These are phyloP conservation scores for Colletotrichum sp. DNA, from an alignment of 2,329 filamentous ascomycete genomes.

Conservation along the genomic window DNA sequence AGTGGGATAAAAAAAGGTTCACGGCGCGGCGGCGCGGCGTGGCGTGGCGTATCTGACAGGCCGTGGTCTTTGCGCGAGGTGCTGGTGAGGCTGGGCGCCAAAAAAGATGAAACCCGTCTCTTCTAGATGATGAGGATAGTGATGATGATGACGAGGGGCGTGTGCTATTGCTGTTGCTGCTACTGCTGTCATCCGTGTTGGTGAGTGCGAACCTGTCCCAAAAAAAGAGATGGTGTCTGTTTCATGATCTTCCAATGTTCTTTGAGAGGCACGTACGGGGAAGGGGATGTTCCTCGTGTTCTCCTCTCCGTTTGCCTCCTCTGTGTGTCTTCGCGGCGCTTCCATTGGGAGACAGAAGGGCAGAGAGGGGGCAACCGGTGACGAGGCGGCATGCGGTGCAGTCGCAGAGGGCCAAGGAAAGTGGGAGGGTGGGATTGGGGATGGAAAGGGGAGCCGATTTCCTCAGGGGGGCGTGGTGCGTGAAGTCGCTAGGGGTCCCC, in stretches of 20 bases:
- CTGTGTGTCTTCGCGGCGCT: background rate
- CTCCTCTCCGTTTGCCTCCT: background rate
- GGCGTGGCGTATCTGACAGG: constrained; percentile 11
- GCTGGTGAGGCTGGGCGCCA: constrained; percentile 1
- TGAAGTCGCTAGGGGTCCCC: background rate
- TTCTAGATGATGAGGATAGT: background rate
- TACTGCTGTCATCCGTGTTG: background rate
- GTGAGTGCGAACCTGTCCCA: background rate
- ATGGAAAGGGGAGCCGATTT: background rate
- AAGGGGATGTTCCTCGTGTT: background rate
- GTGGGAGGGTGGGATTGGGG: background rate
- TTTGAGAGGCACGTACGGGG: background rate
- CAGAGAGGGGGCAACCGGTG: background rate
- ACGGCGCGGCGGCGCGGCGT: background rate
- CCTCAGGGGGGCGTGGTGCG: background rate
- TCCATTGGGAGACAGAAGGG: background rate
- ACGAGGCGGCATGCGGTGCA: background rate
- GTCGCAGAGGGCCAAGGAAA: background rate
- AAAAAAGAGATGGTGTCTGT: background rate
- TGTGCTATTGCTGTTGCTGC: background rate
- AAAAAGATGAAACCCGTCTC: constrained; percentile 20
- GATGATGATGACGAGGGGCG: background rate
- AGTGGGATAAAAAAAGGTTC: constrained; percentile 20
- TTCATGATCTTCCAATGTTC: constrained; percentile 15
- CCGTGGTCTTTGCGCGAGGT: background rate